Conservation (phyloP, 306 rosid genomes). For the Adenanthera pavonina region DNA sequence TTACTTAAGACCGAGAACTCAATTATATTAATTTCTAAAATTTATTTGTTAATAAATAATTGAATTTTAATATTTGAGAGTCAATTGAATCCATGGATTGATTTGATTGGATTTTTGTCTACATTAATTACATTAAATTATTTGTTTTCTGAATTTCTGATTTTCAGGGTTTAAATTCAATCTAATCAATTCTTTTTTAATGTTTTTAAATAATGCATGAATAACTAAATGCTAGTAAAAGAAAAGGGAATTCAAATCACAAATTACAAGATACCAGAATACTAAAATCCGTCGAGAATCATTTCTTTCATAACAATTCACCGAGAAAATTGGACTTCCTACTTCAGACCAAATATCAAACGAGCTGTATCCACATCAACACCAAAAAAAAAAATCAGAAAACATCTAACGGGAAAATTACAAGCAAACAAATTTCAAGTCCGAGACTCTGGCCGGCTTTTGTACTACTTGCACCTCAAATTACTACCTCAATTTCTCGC, state of each 20-base stretch:
- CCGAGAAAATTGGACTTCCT: background rate
- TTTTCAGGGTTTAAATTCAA: background rate
- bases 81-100: background rate
- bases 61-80: too few relatives aligned
- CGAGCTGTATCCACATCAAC: background rate
- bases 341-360: background rate
- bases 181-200: background rate
- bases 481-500: background rate
- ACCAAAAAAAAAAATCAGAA: background rate
- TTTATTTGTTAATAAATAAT: too few relatives aligned
- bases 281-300: background rate
- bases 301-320: background rate
- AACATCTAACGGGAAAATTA: background rate
- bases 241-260: background rate
- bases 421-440: constrained; percentile 24
- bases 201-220: background rate
- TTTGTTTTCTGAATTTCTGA: background rate
- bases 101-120: too few relatives aligned
- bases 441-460: constrained; percentile 44
- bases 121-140: background rate
- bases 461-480: constrained; percentile 24
- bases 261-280: background rate
- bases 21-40: too few relatives aligned
- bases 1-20: too few relatives aligned
- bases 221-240: background rate